A percentile compares a stretch with the other conserved stretches of the same genome.
These are phyloP conservation scores for Ogataea henricii DNA, from an alignment of 805 yeast genomes.

Conservation along the genomic window DNA sequence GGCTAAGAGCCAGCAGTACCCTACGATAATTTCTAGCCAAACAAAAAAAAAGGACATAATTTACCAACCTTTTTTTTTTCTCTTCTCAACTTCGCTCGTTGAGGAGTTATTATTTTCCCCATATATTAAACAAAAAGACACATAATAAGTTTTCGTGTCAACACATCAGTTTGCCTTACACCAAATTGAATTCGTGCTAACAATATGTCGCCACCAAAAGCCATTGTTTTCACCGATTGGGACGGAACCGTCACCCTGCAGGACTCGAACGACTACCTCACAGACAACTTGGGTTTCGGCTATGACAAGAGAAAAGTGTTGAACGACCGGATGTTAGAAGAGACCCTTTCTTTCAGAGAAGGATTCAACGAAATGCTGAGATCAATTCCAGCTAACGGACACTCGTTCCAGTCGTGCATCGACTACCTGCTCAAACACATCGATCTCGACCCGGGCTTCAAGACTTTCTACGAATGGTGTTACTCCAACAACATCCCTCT, in stretches of 20 bases:
- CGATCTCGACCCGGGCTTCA: slow-evolving; percentile 88
- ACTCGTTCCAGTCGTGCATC: slow-evolving; percentile 71
- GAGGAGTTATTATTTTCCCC: too few species aligned
- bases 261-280: slow-evolving; percentile 90
- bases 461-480: slow-evolving; percentile 79
- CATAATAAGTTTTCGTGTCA: too few species aligned
- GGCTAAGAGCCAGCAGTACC: too few species aligned
- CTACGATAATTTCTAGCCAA: too few species aligned
- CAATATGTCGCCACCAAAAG: slow-evolving; percentile 34
- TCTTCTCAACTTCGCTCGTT: background rate
- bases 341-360: slow-evolving; percentile 69
- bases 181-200: too few species aligned
- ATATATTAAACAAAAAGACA: too few species aligned
- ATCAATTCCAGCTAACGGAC: slow-evolving; percentile 57
- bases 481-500: slow-evolving; percentile 71
- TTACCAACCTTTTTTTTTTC: background rate
- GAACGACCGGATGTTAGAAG: slow-evolving; percentile 73
- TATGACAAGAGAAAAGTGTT: slow-evolving; percentile 61
- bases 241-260: slow-evolving; percentile 97
- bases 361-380: slow-evolving; percentile 85
- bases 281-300: slow-evolving; percentile 90
- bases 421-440: slow-evolving; percentile 65
- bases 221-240: slow-evolving; percentile 94
- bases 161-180: too few species aligned
- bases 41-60: background rate